Conservation (phyloP, 768 basidiomycete genomes). For the Podaxis sp. region DNA sequence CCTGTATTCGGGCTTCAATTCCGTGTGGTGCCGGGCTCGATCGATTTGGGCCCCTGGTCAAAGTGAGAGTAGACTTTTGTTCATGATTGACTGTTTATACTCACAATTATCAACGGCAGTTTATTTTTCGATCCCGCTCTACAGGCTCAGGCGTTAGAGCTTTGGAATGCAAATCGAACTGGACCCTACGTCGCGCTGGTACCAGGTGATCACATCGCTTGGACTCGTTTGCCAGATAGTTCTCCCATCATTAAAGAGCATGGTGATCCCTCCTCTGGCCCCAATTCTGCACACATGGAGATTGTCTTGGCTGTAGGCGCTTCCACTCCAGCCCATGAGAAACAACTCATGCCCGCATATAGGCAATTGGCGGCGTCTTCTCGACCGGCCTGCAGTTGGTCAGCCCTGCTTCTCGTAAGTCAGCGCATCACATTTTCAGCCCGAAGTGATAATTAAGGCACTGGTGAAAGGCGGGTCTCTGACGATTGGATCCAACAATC, state of each 20-base stretch:
- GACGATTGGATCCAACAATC: constrained; percentile 21
- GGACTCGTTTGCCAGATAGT: constrained; percentile 15
- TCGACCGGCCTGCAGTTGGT: constrained; percentile 21
- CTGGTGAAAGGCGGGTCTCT: constrained; percentile 18
- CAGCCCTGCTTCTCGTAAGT: constrained; percentile 28
- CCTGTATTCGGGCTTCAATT: not conserved
- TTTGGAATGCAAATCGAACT: constrained; percentile 12
- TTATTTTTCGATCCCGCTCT: not conserved
- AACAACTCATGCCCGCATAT: not conserved
- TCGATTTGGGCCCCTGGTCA: not conserved
- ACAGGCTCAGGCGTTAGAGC: constrained; percentile 2
- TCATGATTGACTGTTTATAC: not conserved
- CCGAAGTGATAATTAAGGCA: not conserved
- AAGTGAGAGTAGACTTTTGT: not conserved
- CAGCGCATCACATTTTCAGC: not conserved
- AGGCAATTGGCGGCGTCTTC: constrained; percentile 23
- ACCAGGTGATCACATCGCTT: not conserved
- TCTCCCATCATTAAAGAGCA: constrained; percentile 7
- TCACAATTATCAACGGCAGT: not conserved
- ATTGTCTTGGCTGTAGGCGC: constrained; percentile 8
- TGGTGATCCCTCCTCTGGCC: constrained; percentile 15
- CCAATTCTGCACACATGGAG: constrained; percentile 16
- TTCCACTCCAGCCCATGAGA: not conserved
- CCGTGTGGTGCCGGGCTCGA: not conserved
- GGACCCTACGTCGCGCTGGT: constrained; percentile 5